phyloP scores from a whole-genome alignment of 1,284 basidiomycete genomes.

The Boletellus deceptivus region DNA sequence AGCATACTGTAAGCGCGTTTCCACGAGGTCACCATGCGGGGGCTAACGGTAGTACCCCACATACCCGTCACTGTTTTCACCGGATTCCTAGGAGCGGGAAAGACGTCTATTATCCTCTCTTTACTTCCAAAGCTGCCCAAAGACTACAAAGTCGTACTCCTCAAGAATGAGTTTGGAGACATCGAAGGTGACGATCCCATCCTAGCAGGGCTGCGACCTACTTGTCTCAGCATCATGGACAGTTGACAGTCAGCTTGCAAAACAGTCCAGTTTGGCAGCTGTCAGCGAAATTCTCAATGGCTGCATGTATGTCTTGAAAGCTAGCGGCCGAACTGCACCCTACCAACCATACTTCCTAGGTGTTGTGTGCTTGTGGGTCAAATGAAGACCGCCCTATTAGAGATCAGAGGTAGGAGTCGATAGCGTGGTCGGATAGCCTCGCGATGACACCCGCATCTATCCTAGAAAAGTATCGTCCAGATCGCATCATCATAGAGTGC shows the following conservation, averaged over 20 bases:
- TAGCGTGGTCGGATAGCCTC: neutral
- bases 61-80: slow-evolving; percentile 87
- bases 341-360: slow-evolving; percentile 40
- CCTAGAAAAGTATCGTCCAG: slow-evolving; percentile 75
- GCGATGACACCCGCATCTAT: neutral
- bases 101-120: slow-evolving; percentile 80
- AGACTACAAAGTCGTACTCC: slow-evolving; percentile 80
- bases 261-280: slow-evolving; percentile 76
- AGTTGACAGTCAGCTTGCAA: slow-evolving; percentile 87
- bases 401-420: slow-evolving; percentile 67
- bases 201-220: neutral
- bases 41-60: slow-evolving; percentile 8
- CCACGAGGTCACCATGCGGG: slow-evolving; percentile 24
- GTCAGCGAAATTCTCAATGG: slow-evolving; percentile 92
- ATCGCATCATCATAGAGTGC: slow-evolving; percentile 91
- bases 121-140: slow-evolving; percentile 75
- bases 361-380: slow-evolving; percentile 91
- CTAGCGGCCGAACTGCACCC: neutral
- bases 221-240: neutral
- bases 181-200: slow-evolving; percentile 54
- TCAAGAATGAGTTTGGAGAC: slow-evolving; percentile 90
- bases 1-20: too few relatives aligned
- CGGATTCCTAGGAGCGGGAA: slow-evolving; percentile 75
- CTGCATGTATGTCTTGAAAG: slow-evolving; percentile 64
- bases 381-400: slow-evolving; percentile 84